These are phyloP conservation scores for Ceratobasidium papillatum DNA, from an alignment of 1,284 basidiomycete species.

Conservation along the genomic window DNA sequence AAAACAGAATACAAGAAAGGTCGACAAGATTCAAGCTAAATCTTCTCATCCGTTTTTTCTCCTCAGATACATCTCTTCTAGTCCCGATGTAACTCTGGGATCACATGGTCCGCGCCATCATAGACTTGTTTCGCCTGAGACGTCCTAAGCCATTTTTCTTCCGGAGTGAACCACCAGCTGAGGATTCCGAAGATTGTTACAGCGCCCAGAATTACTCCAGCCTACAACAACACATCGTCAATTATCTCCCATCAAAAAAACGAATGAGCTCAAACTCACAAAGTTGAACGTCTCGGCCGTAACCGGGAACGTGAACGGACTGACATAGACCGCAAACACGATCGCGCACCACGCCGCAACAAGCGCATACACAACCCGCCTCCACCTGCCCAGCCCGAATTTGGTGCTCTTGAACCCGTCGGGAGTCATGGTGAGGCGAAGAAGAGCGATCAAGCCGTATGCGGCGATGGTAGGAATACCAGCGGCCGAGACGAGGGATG, in stretches of 20 bases:
- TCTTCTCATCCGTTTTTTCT: neutral
- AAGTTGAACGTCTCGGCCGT: slow-evolving; percentile 79
- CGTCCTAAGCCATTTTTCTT: slow-evolving; percentile 76
- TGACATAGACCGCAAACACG: slow-evolving; percentile 76
- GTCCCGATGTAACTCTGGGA: slow-evolving; percentile 12
- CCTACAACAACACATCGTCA: slow-evolving; percentile 55
- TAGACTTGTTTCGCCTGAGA: slow-evolving; percentile 54
- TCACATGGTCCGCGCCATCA: slow-evolving; percentile 45
- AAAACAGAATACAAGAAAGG: neutral
- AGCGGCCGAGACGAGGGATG: slow-evolving; percentile 82
- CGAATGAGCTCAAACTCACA: slow-evolving; percentile 57
- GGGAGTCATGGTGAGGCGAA: slow-evolving; percentile 79
- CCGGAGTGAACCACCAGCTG: slow-evolving; percentile 78
- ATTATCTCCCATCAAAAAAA: neutral
- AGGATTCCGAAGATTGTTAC: slow-evolving; percentile 79
- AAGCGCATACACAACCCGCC: slow-evolving; percentile 71
- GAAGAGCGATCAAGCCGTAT: slow-evolving; percentile 77
- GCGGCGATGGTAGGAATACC: slow-evolving; percentile 83
- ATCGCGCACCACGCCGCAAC: slow-evolving; percentile 75
- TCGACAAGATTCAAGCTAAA: neutral
- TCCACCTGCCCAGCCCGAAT: slow-evolving; percentile 72
- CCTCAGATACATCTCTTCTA: no score
- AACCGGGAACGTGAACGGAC: slow-evolving; percentile 85
- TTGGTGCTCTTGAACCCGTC: slow-evolving; percentile 73
- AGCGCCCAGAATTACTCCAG: slow-evolving; percentile 76